Base-by-base conservation (phyloP, 2,329 filamentous ascomycete genomes). In the Apiospora hydei region DNA sequence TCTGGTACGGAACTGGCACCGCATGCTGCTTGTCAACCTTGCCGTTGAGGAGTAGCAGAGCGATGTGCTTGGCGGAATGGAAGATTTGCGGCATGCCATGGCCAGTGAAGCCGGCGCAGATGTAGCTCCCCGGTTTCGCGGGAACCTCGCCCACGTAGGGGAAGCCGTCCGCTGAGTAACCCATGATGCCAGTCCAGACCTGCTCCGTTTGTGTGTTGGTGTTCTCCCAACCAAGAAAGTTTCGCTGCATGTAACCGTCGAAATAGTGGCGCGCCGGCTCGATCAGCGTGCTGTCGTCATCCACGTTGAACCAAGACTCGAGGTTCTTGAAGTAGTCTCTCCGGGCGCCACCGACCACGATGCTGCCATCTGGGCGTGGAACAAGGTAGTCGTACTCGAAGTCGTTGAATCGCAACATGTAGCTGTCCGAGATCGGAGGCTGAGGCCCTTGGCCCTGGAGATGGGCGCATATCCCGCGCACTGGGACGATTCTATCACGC, bases 171-270 rank as follows among this genome's bases (percentile, higher is more conserved):
- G 26, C 47, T 6, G 68, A 49, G 30, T 68, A 71, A 6, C 71
- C 69, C 72, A 73, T 73, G 44, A 72, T 84, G n/a, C 82, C 84
- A 8, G 82, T 85, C 85, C 85, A 87, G 1, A 84, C 66, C 4
- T 77, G 77, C 30, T 83, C 78, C 0, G 80, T 76, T 3, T 80
- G 74, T 4, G 84, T 82, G 4, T 78, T 79, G 47, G 79, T 83
- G n/a, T 83, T 74, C 67, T 86, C 84, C 86, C 85, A 87, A 0
- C 85, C 85, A 1, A 74, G 76, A 74, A 84, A 87, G 61, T 79
- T 78, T 1, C 81, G 77, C 73, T 86, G 84, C 85, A 88, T 87
- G 71, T 84, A 85, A 0, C 79, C 79, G 14, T 84, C 77, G 74
- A 85, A 88, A 72, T 87, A 82, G 34, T 77, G 69, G 49, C 80